phyloP scores from a whole-genome alignment of 2,329 filamentous ascomycete genomes.

The Alternaria sp. region DNA sequence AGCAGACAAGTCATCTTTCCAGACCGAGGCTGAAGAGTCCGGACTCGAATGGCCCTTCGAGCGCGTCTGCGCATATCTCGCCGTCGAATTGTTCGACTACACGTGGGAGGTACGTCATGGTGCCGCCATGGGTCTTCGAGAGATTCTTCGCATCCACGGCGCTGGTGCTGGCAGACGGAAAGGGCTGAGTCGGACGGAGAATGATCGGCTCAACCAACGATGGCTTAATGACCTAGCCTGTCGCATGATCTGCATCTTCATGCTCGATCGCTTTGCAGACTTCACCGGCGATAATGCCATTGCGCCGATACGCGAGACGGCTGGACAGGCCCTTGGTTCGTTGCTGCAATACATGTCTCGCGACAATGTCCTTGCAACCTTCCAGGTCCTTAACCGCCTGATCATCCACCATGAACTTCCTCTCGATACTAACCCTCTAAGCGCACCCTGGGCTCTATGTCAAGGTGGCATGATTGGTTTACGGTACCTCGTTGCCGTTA shows the following conservation, averaged over 20 bases:
- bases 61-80: constrained; percentile 90
- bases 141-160: constrained; percentile 91
- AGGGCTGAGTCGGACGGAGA: constrained; percentile 75
- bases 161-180: constrained; percentile 80
- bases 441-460: constrained; percentile 88
- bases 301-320: constrained; percentile 92
- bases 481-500: constrained; percentile 91
- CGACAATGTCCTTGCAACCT: constrained; percentile 82
- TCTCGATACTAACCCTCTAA: constrained; percentile 61
- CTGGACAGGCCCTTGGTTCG: constrained; percentile 91
- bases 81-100: constrained; percentile 89
- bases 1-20: constrained; percentile 85
- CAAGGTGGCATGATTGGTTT: constrained; percentile 98
- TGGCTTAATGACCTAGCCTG: constrained; percentile 98
- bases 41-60: constrained; percentile 94
- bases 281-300: constrained; percentile 98
- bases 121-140: constrained; percentile 91
- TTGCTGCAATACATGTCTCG: constrained; percentile 83
- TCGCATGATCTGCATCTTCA: constrained; percentile 91
- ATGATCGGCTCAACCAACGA: constrained; percentile 78
- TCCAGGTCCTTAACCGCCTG: constrained; percentile 83
- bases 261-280: constrained; percentile 96
- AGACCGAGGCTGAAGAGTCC: constrained; percentile 77
- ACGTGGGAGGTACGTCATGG: constrained; percentile 97
- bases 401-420: constrained; percentile 82